Evolutionary conservation across 352 stramenopile species (phyloP), one percentile per base, ranked within the genome.

Genomic region (Phytophthora podocarpi): DNA sequence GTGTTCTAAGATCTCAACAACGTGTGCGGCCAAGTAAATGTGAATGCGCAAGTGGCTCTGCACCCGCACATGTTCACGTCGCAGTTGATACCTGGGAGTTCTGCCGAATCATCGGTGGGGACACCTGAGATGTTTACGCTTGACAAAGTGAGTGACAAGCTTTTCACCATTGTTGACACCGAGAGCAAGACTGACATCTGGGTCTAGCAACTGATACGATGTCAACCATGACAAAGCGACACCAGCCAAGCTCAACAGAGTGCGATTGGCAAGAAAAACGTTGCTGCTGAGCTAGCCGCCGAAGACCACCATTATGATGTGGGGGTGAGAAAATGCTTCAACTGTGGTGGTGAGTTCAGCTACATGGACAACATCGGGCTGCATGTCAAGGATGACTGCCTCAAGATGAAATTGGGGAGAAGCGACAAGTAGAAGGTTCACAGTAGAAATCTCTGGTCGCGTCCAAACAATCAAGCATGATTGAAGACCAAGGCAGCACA

Each of bases 141-240:
- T 8, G 55, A 57, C 5, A 13, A 6, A 1, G 39, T 58, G 1
- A 23, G 46, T 15, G 10, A 6, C 8, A 50, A 35, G 28, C 21
- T 57, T 2, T 34, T 35, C 15, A n/a, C 30, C 11, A 47, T 64
- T 28, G 51, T 57, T 28, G 27, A n/a, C 5, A 28, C 6, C 55
- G 52, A 64, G n/a, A 57, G 35, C 18, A 34, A 43, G 37, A 21
- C 2, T 13, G 9, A 64, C 12, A 64, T 64, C 16, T 24, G 32
- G 45, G 45, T 5, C 4, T 27, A 56, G 6, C 2, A n/a, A 24
- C 21, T 23, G 2, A 20, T 7, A 8, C n/a, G 10, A 16, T 13
- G 35, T 63, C 6, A 63, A 50, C 15, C 55, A 56, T 36, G 34
- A n/a, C n/a, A n/a, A n/a, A n/a, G 43, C 2, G 20, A 43, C 8